Base-by-base conservation (phyloP, 768 basidiomycete species). In the Mycena alexandri region DNA sequence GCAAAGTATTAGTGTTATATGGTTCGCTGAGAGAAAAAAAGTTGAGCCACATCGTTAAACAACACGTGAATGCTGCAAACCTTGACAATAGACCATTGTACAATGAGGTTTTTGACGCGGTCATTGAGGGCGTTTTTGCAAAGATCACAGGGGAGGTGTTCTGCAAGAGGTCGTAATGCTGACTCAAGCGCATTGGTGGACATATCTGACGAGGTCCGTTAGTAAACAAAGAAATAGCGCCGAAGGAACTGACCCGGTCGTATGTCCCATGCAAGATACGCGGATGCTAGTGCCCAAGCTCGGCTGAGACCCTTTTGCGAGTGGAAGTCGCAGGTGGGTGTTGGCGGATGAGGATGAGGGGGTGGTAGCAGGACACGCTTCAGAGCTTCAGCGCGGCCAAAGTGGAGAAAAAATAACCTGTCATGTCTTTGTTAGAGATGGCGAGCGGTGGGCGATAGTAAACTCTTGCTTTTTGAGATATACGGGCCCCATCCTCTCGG, bases 181-280 rank as follows among this genome's bases (percentile, higher is more conserved):
- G 86, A 86, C 75, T 93, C 92, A 79, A 94, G 90, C 3, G 87
- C 81, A 61, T 83, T 85, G 41, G 89, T 89, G 21, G 92, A 91
- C n/a, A 93, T 74, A 76, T 94, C 93, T 93, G 70, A 56, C 54
- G 10, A 42, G 22, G 54, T 38, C 13, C 63, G 41, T 62, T n/a
- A 50, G 25, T 46, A 29, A 43, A 11, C 43, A 19, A 52, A 53
- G 13, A 38, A 2, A 38, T 21, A 9, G 44, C 11, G 41, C 38
- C 47, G 5, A 58, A 42, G 19, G 29, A 19, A 77, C 85, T 65
- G 73, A 93, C 92, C 93, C 71, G 92, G 91, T 62, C 91, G 83
- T 41, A 91, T 90, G 77, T 93, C 93, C 93, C 93, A 94, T 12
- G 91, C 91, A 9, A 94, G 85, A 78, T 93, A 93, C 13, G 93